Evolutionary conservation across 441 rosid genomes (phyloP).

Genomic region (Melastoma candidum): DNA sequence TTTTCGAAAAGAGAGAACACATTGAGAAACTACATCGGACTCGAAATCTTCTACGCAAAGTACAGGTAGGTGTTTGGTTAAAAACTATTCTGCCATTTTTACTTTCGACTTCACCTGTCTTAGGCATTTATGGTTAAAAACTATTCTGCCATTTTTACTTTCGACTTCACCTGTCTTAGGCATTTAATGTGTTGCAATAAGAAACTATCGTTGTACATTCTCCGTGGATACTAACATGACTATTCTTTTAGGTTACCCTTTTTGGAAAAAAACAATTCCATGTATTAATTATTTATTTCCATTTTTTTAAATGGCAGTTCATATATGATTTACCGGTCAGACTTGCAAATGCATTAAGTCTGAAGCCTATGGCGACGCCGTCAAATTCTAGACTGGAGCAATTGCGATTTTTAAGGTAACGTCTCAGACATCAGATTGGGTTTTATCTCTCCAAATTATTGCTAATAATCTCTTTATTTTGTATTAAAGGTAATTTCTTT

Average conservation of each 20-base stretch:
- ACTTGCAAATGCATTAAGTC: slow-evolving; percentile 86
- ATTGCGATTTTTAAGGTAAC: slow-evolving; percentile 91
- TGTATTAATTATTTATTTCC: slow-evolving; percentile 27
- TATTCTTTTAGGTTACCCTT: neutral
- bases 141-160: neutral
- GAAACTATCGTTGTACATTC: no score
- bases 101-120: neutral
- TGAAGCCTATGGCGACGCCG: slow-evolving; percentile 92
- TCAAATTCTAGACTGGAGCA: slow-evolving; percentile 88
- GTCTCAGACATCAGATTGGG: neutral
- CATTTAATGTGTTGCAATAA: no score
- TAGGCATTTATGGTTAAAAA: neutral
- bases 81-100: neutral
- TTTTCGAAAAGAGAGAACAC: slow-evolving; percentile 90
- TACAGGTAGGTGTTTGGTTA: slow-evolving; percentile 51
- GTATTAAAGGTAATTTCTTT: neutral
- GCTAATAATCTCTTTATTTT: slow-evolving; percentile 4
- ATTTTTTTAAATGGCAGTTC: slow-evolving; percentile 80
- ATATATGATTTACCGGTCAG: slow-evolving; percentile 95
- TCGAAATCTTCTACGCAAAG: slow-evolving; percentile 92
- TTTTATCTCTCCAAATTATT: slow-evolving; percentile 1
- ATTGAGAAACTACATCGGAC: slow-evolving; percentile 94
- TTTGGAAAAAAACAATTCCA: slow-evolving; percentile 10
- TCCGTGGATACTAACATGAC: no score
- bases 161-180: no score